These are phyloP conservation scores for Taphrina communis DNA, from an alignment of 1,139 yeast species.

Conservation along the genomic window DNA sequence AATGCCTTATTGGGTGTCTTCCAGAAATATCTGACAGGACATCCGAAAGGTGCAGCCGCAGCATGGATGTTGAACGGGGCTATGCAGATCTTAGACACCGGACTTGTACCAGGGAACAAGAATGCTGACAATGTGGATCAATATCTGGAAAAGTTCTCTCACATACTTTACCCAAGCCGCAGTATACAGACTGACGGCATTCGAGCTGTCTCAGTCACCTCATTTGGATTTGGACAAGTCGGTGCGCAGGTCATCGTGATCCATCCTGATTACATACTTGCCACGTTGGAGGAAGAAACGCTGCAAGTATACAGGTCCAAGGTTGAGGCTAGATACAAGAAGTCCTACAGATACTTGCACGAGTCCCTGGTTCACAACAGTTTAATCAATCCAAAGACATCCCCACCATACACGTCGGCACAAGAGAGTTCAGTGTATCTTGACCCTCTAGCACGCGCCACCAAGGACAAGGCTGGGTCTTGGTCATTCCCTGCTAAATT, in stretches of 20 bases:
- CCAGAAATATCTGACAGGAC: conserved; percentile 99
- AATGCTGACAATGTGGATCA: conserved; percentile 96
- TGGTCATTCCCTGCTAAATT: conserved; percentile 59
- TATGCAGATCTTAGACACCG: conserved; percentile 86
- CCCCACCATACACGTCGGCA: conserved; percentile 88
- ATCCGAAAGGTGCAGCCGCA: conserved; percentile 99
- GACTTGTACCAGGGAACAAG: conserved; percentile 97
- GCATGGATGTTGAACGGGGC: conserved; percentile 99
- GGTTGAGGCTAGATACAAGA: conserved; percentile 82
- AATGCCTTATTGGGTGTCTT: conserved; percentile 97
- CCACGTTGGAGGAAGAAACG: conserved; percentile 72
- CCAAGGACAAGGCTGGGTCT: conserved; percentile 58
- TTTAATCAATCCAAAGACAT: conserved; percentile 88
- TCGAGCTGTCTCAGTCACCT: conserved; percentile 94
- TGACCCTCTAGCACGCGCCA: conserved; percentile 92
- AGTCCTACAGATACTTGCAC: conserved; percentile 94
- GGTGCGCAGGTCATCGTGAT: conserved; percentile 95
- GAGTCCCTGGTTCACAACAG: conserved; percentile 90
- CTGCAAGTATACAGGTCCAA: conserved; percentile 72
- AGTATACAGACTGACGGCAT: conserved; percentile 93
- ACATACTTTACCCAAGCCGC: conserved; percentile 92
- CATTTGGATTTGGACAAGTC: conserved; percentile 99
- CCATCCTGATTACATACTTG: conserved; percentile 91
- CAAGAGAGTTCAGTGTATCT: conserved; percentile 88
- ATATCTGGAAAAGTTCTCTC: conserved; percentile 77